Percentiles rank a stretch among this genome's conserved stretches.
These are phyloP conservation scores for Pichia cactophila DNA, from an alignment of 1,139 yeast genomes.

Conservation along the genomic window DNA sequence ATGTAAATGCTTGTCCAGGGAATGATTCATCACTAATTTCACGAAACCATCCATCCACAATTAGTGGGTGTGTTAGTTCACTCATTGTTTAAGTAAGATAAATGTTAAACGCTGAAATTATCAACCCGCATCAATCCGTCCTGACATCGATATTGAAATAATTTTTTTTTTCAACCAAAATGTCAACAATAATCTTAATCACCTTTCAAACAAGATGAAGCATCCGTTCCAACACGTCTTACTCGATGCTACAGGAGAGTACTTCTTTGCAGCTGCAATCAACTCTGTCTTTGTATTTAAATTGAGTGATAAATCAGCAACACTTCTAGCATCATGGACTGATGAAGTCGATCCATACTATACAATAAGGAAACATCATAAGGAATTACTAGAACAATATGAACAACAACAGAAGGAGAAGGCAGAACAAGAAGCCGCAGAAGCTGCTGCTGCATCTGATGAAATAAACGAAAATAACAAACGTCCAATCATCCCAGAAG, in stretches of 20 bases:
- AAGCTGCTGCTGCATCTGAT: slow-evolving; percentile 17
- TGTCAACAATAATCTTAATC: not conserved
- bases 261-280: slow-evolving; percentile 49
- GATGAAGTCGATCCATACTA: slow-evolving; percentile 44
- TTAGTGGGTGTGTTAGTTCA: slow-evolving; percentile 23
- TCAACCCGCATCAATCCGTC: too few species aligned
- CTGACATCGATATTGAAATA: not conserved
- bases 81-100: not conserved
- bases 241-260: slow-evolving; percentile 36
- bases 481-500: slow-evolving; percentile 12
- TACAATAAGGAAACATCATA: slow-evolving; percentile 39
- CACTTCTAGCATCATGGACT: slow-evolving; percentile 39
- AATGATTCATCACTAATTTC: slow-evolving; percentile 83
- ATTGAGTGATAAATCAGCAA: slow-evolving; percentile 16
- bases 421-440: slow-evolving; percentile 24
- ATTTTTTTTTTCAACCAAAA: not conserved
- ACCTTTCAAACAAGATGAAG: slow-evolving; percentile 32
- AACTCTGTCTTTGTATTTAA: slow-evolving; percentile 48
- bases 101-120: too few species aligned
- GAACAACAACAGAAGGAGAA: slow-evolving; percentile 32
- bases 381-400: slow-evolving; percentile 20
- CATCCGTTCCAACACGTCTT: slow-evolving; percentile 62
- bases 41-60: slow-evolving; percentile 80
- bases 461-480: slow-evolving; percentile 25
- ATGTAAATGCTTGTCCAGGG: slow-evolving; percentile 90